Base-by-base conservation (phyloP, 2,329 filamentous ascomycete genomes). In the Harringtonia lauricola region DNA sequence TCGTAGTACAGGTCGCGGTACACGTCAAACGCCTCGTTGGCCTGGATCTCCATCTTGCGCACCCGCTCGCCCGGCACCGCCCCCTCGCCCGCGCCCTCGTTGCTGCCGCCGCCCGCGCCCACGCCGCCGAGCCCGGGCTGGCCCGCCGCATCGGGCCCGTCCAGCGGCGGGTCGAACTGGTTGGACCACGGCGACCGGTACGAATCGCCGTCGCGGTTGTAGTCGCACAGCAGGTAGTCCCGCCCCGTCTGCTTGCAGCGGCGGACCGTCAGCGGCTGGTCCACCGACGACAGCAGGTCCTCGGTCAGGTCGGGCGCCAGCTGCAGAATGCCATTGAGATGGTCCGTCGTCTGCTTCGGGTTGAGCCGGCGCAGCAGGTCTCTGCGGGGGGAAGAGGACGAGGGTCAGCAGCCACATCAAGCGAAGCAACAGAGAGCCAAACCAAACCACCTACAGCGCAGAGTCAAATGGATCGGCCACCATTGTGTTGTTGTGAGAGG, bases 151-250 rank as follows among this genome's bases (percentile, higher is more conserved):
- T 29, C 60, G 59, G 21, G 30, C 2, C 68, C 66, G 52, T 85
- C 82, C 47, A 95, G 74, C 14, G 88, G 84, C 17, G 90, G 92
- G 61, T 96, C 88, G 64, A 98, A 98, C 65, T 95, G 85, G 67
- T 96, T 96, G 67, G 83, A 92, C 92, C 92, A 98, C n/a, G 92
- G 92, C 52, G 86, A 94, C 50, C 92, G 84, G 75, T 95, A 95
- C 66, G 85, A 94, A 68, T 95, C 90, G 50, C 92, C 92, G 66
- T 98, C 92, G 52, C 92, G 89, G 74, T 98, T 98, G 76, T 98
- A 98, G 75, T 98, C 92, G 73, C 92, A 98, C 58, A 95, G 84
- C 41, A 98, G 79, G 70, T 95, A 98, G 67, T 96, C 92, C 54
- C 90, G 85, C 55, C 88, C 87, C 28, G 86, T 84, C 65, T 89